Evolutionary conservation across 352 stramenopile species (phyloP), one percentile per base, ranked within the genome.

Genomic region (Phytopythium chamaehyphon): DNA sequence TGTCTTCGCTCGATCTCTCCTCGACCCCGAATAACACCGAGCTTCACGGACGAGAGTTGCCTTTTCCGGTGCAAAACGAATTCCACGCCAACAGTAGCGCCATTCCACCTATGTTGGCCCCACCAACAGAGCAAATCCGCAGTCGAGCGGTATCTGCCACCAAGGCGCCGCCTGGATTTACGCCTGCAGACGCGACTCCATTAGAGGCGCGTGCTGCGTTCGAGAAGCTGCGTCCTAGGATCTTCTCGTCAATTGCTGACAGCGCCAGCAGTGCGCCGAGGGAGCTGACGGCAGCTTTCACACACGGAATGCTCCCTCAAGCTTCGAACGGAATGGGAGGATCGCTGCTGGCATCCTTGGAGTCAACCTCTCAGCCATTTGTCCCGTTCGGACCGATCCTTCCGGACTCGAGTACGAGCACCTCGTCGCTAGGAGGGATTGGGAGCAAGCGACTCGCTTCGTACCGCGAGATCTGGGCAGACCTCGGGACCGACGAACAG

Each of bases 141-240:
- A 10, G 33, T n/a, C 48, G 23, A 52, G 26, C 44, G 5, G 38
- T 16, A 33, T 22, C 26, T 23, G 57, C 26, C 46, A 70, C 53
- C 52, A 64, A 79, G 18, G 66, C 69, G 1, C 71, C 75, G 18
- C 78, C 78, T 19, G 78, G 78, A 21, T 89, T 89, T 59, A 75
- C 75, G 1, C 47, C 78, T 2, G 75, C 68, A 0, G 78, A 89
- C 50, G 78, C 78, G 3, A 73, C 81, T 16, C 78, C 78, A 1
- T 23, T 69, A 39, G 73, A 77, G 28, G 61, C 73, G 2, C 66
- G 62, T 23, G 73, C 64, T 26, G 75, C 75, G 18, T 87, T 87
- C 45, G 68, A 76, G 39, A 64, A 57, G 9, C 63, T 83, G 38
- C 58, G 59, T 33, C 55, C 33, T 16, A 40, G 42, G 15, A n/a